Evolutionary conservation across 2,329 filamentous ascomycete genomes (phyloP).

Genomic region (Cladosporium sp.): DNA sequence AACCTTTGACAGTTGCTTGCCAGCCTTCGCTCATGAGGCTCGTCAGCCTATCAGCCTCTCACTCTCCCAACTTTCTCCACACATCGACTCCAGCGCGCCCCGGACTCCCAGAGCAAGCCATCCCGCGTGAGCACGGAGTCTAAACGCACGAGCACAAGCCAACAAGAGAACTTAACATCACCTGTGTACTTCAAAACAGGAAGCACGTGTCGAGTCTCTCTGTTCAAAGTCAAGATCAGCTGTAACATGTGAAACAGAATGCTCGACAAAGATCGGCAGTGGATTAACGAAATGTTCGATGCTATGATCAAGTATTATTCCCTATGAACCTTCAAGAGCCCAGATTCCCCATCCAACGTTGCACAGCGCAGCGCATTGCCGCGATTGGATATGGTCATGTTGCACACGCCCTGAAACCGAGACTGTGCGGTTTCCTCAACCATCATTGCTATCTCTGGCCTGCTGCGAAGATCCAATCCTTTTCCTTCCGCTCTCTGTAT

Average conservation of each 20-base stretch:
- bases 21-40: not conserved
- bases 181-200: not conserved
- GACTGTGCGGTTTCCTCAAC: not conserved
- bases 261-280: not conserved
- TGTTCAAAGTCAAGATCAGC: not conserved
- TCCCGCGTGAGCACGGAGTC: not conserved
- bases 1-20: not conserved
- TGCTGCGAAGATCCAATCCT: not conserved
- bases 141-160: not conserved
- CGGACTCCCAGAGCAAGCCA: not conserved
- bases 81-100: not conserved
- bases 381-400: not conserved
- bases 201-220: not conserved
- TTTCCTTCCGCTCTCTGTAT: not conserved
- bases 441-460: not conserved
- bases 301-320: not conserved
- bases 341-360: not conserved
- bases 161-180: not conserved
- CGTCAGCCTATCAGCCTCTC: not conserved
- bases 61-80: not conserved
- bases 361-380: not conserved
- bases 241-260: not conserved
- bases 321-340: not conserved
- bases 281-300: not conserved
- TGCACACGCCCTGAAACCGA: not conserved